These are phyloP conservation scores for Papilionanthe hybrid DNA, from an alignment of 116 monocot species.

Conservation along the genomic window DNA sequence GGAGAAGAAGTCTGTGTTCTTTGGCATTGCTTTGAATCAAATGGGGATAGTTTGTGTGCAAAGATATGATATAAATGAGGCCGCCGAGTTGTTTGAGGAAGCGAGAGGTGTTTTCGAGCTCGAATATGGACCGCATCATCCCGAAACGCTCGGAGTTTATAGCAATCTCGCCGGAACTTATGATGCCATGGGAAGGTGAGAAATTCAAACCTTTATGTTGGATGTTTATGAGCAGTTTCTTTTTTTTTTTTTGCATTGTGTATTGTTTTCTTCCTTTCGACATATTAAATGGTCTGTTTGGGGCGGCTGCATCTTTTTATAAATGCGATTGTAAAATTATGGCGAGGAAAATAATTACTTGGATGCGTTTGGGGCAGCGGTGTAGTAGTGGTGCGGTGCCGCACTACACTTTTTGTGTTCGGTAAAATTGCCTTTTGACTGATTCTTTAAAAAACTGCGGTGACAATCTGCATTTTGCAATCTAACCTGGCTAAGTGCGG, in stretches of 20 bases:
- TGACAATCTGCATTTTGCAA: too few relatives aligned
- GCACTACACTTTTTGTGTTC: too few relatives aligned
- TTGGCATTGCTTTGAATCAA: slow-evolving; percentile 69
- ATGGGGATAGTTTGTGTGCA: slow-evolving; percentile 75
- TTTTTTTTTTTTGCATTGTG: too few relatives aligned
- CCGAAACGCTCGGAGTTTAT: slow-evolving; percentile 67
- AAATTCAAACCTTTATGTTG: not conserved
- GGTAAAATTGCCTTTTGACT: too few relatives aligned
- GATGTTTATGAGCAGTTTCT: not conserved
- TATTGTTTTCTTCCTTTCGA: not conserved
- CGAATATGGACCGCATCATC: slow-evolving; percentile 70
- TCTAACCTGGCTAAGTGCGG: too few relatives aligned
- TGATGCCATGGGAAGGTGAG: slow-evolving; percentile 83
- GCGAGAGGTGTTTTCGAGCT: slow-evolving; percentile 53
- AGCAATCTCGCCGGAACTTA: slow-evolving; percentile 81
- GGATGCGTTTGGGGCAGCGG: too few relatives aligned
- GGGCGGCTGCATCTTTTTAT: too few relatives aligned
- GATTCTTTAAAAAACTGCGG: too few relatives aligned
- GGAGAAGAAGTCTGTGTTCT: slow-evolving; percentile 65
- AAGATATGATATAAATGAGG: slow-evolving; percentile 58
- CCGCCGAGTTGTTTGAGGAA: slow-evolving; percentile 66
- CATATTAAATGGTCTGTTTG: too few relatives aligned
- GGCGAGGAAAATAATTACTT: too few relatives aligned
- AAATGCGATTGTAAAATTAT: too few relatives aligned
- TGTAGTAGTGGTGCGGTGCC: too few relatives aligned